phyloP scores from a whole-genome alignment of 352 stramenopile species.

The Phytophthora pini region DNA sequence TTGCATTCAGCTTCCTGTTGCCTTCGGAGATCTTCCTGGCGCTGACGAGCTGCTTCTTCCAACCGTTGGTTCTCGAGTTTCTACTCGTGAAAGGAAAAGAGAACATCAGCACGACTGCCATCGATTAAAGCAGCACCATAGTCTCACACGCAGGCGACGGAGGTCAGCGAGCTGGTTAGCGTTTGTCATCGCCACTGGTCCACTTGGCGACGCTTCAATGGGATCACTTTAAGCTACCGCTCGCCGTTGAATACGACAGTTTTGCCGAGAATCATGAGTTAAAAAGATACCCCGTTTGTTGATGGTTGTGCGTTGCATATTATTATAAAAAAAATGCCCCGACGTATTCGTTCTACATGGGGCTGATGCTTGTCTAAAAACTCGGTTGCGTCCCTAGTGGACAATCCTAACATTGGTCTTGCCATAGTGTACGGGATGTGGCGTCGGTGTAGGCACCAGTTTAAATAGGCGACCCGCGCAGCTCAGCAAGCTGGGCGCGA shows the following conservation, averaged over 20 bases:
- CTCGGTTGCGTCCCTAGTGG: conserved; percentile 36
- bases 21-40: conserved; percentile 49
- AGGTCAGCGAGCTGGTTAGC: conserved; percentile 48
- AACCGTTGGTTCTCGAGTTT: conserved; percentile 80
- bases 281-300: not conserved
- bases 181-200: not conserved
- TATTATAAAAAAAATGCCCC: conserved; percentile 30
- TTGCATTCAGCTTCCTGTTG: conserved; percentile 56
- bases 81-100: conserved; percentile 29
- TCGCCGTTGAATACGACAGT: not conserved
- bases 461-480: conserved; percentile 58
- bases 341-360: conserved; percentile 36
- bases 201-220: conserved; percentile 17
- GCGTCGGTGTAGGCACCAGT: not conserved
- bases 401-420: conserved; percentile 31
- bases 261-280: not conserved
- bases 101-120: conserved; percentile 1
- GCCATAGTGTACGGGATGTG: conserved; percentile 17
- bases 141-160: conserved; percentile 43
- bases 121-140: not conserved
- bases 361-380: conserved; percentile 28
- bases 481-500: conserved; percentile 74
- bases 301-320: conserved; percentile 3
- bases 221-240: not conserved
- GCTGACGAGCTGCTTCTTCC: conserved; percentile 56